phyloP scores from a whole-genome alignment of 352 stramenopile genomes.

The Aphanomyces stellatus region DNA sequence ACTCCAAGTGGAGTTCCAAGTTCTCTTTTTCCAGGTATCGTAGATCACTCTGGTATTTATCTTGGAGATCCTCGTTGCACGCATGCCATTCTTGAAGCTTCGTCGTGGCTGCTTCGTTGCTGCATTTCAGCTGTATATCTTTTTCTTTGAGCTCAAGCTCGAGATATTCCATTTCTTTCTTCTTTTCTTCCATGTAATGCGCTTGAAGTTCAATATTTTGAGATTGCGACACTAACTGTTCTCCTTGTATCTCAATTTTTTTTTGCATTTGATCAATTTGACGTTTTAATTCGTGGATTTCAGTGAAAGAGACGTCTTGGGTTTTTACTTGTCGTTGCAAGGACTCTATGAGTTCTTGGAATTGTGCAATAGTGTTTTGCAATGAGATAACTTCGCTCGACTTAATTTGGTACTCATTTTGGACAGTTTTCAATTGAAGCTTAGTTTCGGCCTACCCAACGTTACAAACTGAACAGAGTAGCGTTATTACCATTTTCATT shows the following conservation, averaged over 20 bases:
- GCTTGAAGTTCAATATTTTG: background rate
- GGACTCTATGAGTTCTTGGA: background rate
- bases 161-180: background rate
- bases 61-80: background rate
- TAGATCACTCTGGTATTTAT: background rate
- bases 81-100: background rate
- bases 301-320: background rate
- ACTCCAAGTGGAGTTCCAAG: background rate
- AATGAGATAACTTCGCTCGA: background rate
- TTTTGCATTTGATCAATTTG: no score
- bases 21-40: constrained; percentile 8
- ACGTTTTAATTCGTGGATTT: background rate
- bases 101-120: background rate
- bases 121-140: background rate
- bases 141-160: background rate
- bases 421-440: background rate
- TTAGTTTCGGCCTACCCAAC: background rate
- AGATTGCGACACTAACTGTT: background rate
- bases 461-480: background rate
- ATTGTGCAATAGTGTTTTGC: constrained; percentile 3
- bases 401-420: constrained; percentile 10
- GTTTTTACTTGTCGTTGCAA: background rate
- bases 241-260: no score
- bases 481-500: background rate
- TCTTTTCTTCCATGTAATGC: background rate